Percentiles rank a stretch among this genome's conserved stretches.
These are phyloP conservation scores for Verticillium nubilum DNA, from an alignment of 2,329 filamentous ascomycete species.

Conservation along the genomic window DNA sequence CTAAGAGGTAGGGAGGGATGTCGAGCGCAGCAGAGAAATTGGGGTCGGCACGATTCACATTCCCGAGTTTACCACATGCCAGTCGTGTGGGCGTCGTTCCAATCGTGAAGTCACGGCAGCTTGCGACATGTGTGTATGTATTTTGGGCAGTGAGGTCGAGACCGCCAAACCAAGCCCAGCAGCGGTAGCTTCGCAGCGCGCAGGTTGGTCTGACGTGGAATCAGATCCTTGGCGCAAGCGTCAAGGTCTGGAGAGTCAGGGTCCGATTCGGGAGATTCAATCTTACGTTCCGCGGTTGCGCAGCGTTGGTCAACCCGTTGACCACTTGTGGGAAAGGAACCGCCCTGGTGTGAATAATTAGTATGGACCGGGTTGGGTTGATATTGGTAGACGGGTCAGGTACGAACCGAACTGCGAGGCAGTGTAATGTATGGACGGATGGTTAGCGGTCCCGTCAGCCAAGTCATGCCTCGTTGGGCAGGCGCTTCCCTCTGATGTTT, in stretches of 20 bases:
- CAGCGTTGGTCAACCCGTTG: background rate
- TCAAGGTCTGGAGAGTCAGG: background rate
- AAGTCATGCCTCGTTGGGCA: background rate
- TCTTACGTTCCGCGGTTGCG: background rate
- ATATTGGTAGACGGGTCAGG: background rate
- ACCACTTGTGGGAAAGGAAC: background rate
- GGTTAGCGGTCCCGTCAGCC: background rate
- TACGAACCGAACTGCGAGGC: background rate
- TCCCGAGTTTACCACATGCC: constrained; percentile 1
- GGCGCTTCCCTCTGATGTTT: background rate
- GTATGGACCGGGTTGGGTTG: background rate
- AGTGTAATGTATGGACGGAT: background rate
- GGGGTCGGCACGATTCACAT: background rate
- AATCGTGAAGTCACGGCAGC: background rate
- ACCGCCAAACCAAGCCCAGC: background rate
- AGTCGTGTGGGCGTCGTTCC: constrained; percentile 5
- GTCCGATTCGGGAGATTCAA: background rate
- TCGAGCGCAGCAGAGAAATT: background rate
- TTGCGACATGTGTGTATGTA: background rate
- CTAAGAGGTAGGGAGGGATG: background rate
- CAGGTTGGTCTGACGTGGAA: background rate
- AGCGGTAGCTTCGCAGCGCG: background rate
- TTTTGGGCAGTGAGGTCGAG: background rate
- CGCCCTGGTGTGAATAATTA: background rate
- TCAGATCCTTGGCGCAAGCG: background rate